Evolutionary conservation across 2,329 filamentous ascomycete genomes (phyloP).

Genomic region (Thermochaetoides dissita): DNA sequence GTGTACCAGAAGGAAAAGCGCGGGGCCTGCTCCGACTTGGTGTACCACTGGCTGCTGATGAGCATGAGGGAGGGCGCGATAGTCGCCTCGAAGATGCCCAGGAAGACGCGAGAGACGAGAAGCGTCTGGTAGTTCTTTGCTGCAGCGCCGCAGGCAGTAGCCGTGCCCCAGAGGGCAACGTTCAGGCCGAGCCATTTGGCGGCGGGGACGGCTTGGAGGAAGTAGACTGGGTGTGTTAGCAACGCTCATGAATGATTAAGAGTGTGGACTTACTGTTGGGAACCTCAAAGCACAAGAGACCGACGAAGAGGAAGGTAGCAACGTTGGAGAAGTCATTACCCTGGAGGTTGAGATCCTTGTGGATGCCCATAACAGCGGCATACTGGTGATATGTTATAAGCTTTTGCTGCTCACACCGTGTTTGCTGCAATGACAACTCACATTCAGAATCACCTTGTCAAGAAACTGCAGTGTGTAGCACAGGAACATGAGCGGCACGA

Average conservation of each 20-base stretch:
- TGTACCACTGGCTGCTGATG: slow-evolving; percentile 47
- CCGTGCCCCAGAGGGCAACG: slow-evolving; percentile 44
- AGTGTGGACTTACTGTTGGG: slow-evolving; percentile 34
- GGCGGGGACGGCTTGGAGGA: slow-evolving; percentile 46
- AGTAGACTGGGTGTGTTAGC: slow-evolving; percentile 26
- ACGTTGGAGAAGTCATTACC: slow-evolving; percentile 50
- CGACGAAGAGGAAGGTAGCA: slow-evolving; percentile 50
- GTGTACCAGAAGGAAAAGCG: slow-evolving; percentile 49
- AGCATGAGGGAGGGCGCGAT: slow-evolving; percentile 47
- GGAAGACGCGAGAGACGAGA: slow-evolving; percentile 40
- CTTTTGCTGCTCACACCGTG: slow-evolving; percentile 2
- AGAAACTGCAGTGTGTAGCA: slow-evolving; percentile 51
- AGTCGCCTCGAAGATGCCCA: slow-evolving; percentile 47
- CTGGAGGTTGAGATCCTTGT: slow-evolving; percentile 36
- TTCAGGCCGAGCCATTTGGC: slow-evolving; percentile 48
- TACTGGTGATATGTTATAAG: slow-evolving; percentile 29
- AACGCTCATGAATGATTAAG: no score
- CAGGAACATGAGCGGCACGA: slow-evolving; percentile 47
- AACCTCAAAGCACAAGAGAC: slow-evolving; percentile 43
- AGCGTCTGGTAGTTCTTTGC: slow-evolving; percentile 38
- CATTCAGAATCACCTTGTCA: slow-evolving; percentile 51
- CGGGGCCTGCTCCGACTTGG: slow-evolving; percentile 40
- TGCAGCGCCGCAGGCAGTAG: slow-evolving; percentile 39
- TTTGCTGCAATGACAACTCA: slow-evolving; percentile 20
- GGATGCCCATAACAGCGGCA: slow-evolving; percentile 51